These are phyloP conservation scores for Plasmodiophora brassicae DNA, from an alignment of 208 protist species.

Conservation along the genomic window DNA sequence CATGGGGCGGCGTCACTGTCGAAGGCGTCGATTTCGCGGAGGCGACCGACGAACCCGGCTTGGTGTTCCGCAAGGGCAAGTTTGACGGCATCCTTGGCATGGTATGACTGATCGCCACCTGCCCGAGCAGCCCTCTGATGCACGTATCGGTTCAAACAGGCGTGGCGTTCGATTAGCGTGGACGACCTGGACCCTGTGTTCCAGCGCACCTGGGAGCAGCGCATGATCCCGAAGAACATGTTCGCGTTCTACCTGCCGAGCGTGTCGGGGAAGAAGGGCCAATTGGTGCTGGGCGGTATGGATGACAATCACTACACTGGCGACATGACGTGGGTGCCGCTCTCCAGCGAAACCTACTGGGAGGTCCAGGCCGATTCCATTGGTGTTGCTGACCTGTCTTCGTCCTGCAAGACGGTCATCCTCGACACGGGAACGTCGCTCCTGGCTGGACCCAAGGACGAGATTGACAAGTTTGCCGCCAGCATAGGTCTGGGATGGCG, in stretches of 20 bases:
- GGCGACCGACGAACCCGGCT: slow-evolving; percentile 74
- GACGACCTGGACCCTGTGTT: slow-evolving; percentile 71
- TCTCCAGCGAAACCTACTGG: slow-evolving; percentile 55
- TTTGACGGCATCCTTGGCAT: slow-evolving; percentile 83
- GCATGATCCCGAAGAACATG: slow-evolving; percentile 41
- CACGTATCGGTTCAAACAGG: neutral
- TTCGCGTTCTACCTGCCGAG: slow-evolving; percentile 57
- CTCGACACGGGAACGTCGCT: slow-evolving; percentile 88
- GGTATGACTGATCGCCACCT: slow-evolving; percentile 36
- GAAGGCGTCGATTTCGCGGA: slow-evolving; percentile 59
- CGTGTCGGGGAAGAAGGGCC: neutral
- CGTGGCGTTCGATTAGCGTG: slow-evolving; percentile 74
- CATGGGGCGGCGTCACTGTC: slow-evolving; percentile 65
- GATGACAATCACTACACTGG: slow-evolving; percentile 49
- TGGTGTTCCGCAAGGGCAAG: slow-evolving; percentile 76
- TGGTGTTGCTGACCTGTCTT: neutral
- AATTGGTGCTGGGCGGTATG: slow-evolving; percentile 54
- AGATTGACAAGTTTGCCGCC: slow-evolving; percentile 49
- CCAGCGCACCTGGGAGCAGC: slow-evolving; percentile 46
- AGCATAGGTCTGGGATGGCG: slow-evolving; percentile 40
- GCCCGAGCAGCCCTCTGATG: neutral
- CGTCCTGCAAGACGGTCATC: slow-evolving; percentile 52
- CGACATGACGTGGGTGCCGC: slow-evolving; percentile 50
- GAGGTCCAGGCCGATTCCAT: slow-evolving; percentile 1
- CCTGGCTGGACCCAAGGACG: slow-evolving; percentile 72